Base-by-base conservation (phyloP, 768 basidiomycete species). In the Fomitopsis pulvina region DNA sequence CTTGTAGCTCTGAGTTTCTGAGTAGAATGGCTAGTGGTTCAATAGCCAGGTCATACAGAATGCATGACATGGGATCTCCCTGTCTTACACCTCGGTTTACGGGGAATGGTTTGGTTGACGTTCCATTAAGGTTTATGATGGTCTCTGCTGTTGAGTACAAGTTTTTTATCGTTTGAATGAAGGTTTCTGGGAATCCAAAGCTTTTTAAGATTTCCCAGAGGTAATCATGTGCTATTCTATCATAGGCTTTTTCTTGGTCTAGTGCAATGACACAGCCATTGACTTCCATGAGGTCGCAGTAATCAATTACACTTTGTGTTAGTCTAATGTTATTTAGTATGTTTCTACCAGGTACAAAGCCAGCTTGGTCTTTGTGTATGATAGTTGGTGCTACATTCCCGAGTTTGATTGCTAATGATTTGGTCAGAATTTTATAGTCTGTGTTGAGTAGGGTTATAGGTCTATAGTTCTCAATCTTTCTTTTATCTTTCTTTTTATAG, bases 321-420 rank as follows among this genome's bases (percentile, higher is more conserved):
- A 71, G 61, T 0, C 60, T 20, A 0, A 62, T 69, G 0, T 70
- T 68, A 58, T 74, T 62, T 0, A 50, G 52, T 4, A 75, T 70
- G 0, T 51, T 49, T 6, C 68, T 20, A 0, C 62, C 64, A 9
- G 49, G 58, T 0, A 76, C 57, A 22, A 76, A 76, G 0, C 73
- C 73, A 0, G 71, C 63, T 52, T 74, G 72, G 57, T 68, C 55
- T 1, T 11, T 16, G 50, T 74, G 68, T 0, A 74, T 60, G 0
- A 70, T 21, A 1, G 20, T 14, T 0, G 43, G 46, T 0, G 27
- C 53, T 2, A 45, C 48, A 1, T 41, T 18, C 0, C 58, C 58
- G 0, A 70, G 50, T 44, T 59, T 54, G 0, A 52, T 52, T 0
- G 64, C 45, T 0, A 70, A 55, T 0, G 47, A 40, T 40, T 63